Evolutionary conservation across 2,329 filamentous ascomycete species (phyloP).

Genomic region (Pleomassaria siparia): DNA sequence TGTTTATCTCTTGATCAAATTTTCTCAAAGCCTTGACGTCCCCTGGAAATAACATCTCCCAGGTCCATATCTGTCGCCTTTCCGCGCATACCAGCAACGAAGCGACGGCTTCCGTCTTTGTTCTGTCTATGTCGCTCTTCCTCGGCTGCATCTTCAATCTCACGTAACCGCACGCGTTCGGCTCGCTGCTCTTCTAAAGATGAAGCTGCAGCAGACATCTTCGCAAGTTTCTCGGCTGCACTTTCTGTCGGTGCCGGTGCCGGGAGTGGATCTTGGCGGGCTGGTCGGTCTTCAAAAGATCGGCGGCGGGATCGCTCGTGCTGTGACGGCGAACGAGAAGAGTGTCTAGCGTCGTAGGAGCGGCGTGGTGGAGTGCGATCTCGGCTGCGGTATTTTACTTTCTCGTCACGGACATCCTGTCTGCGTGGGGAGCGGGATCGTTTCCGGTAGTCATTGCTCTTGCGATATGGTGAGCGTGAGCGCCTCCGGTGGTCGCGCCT

Average conservation of each 20-base stretch:
- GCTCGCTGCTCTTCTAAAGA: constrained; percentile 35
- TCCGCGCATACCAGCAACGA: constrained; percentile 25
- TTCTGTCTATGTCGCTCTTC: constrained; percentile 26
- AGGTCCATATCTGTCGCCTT: constrained; percentile 29
- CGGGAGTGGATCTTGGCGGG: constrained; percentile 4
- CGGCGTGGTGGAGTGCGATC: constrained; percentile 14
- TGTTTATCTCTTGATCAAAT: too few relatives aligned
- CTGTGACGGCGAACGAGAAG: constrained; percentile 6
- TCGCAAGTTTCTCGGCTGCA: constrained; percentile 33
- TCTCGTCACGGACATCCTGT: constrained; percentile 4
- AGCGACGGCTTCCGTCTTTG: constrained; percentile 26
- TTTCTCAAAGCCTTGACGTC: constrained; percentile 21
- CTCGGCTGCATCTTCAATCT: constrained; percentile 36
- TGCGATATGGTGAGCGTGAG: constrained; percentile 23
- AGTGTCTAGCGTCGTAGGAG: constrained; percentile 1
- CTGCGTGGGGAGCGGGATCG: constrained; percentile 28
- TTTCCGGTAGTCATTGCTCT: constrained; percentile 17
- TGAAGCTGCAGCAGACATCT: constrained; percentile 38
- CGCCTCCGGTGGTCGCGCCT: constrained; percentile 21
- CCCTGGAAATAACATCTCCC: constrained; percentile 31
- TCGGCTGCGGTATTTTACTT: constrained; percentile 6
- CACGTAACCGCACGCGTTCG: constrained; percentile 35
- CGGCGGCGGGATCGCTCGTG: constrained; percentile 9
- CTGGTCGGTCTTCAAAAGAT: constrained; percentile 7
- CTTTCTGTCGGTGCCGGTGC: constrained; percentile 14